These are phyloP conservation scores for Fusarium penzigii DNA, from an alignment of 2,329 filamentous ascomycete genomes.

Conservation along the genomic window DNA sequence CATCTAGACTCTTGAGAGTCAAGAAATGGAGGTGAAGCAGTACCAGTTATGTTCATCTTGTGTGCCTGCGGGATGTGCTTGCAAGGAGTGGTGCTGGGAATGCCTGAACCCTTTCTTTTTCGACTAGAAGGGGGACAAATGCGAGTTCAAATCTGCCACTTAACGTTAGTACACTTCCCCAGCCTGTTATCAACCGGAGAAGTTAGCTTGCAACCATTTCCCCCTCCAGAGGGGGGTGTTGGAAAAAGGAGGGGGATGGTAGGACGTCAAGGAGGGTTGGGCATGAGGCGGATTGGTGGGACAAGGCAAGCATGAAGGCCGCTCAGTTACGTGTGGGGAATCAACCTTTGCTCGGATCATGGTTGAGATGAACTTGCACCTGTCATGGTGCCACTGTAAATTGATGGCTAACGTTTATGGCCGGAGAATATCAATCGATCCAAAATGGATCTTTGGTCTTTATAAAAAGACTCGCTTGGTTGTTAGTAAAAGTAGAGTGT, in stretches of 20 bases:
- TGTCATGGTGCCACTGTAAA: too few species aligned
- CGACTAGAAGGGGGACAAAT: not conserved
- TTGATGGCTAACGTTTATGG: too few species aligned
- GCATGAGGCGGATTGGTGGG: slow-evolving; percentile 18
- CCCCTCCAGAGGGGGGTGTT: slow-evolving; percentile 12
- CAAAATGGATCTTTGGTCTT: too few species aligned
- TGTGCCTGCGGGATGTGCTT: not conserved
- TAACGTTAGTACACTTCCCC: not conserved
- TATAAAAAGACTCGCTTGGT: too few species aligned
- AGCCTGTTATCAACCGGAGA: slow-evolving; percentile 14
- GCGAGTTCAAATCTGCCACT: slow-evolving; percentile 1
- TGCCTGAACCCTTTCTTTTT: not conserved
- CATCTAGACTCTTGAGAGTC: not conserved
- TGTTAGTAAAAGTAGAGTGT: too few species aligned
- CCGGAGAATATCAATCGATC: too few species aligned
- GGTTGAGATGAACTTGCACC: too few species aligned
- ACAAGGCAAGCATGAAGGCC: slow-evolving; percentile 8
- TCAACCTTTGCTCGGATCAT: slow-evolving; percentile 1
- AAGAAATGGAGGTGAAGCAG: not conserved
- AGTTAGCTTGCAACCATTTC: slow-evolving; percentile 18
- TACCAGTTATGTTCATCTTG: not conserved
- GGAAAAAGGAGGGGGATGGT: slow-evolving; percentile 9
- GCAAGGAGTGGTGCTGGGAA: not conserved
- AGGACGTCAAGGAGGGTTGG: slow-evolving; percentile 18
- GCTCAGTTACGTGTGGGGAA: slow-evolving; percentile 19